Conservation (phyloP, 2,329 filamentous ascomycete genomes). For the Fusarium decemcellulare region DNA sequence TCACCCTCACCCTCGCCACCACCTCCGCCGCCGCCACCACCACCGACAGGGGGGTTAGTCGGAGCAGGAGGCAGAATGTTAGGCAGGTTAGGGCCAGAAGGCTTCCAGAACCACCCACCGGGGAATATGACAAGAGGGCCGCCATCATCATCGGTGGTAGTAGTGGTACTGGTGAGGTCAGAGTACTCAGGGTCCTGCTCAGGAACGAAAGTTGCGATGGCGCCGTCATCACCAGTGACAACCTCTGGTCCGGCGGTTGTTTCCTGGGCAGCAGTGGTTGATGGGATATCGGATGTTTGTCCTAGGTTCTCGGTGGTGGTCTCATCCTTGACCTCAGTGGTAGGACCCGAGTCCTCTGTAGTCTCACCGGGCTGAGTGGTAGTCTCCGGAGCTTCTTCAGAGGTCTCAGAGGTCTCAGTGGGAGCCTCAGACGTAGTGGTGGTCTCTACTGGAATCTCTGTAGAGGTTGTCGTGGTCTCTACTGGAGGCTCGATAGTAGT, state of each 20-base stretch:
- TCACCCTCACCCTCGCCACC: not conserved
- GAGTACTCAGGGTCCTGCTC: slow-evolving; percentile 1
- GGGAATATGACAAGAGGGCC: slow-evolving; percentile 2
- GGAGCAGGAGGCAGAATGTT: not conserved
- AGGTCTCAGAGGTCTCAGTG: too few relatives aligned
- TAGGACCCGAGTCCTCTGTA: too few relatives aligned
- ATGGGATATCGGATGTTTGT: not conserved
- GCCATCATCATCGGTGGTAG: not conserved
- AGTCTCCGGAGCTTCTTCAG: too few relatives aligned
- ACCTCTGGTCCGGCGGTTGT: not conserved
- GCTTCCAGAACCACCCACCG: slow-evolving; percentile 8
- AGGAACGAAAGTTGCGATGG: slow-evolving; percentile 1
- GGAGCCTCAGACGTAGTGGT: too few relatives aligned
- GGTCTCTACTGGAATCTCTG: too few relatives aligned
- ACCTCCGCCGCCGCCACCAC: not conserved
- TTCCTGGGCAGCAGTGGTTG: not conserved
- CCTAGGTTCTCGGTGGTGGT: not conserved
- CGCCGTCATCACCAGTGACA: slow-evolving; percentile 7
- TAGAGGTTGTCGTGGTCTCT: too few relatives aligned
- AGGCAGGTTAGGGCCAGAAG: not conserved
- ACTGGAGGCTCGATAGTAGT: too few relatives aligned
- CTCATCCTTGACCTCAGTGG: too few relatives aligned
- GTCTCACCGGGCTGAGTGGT: too few relatives aligned
- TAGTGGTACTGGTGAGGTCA: not conserved
- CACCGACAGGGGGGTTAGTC: not conserved